A percentile compares a stretch with the other conserved stretches of the same genome.
Conservation (phyloP, 305 asterid genomes). For the Caryopteris hybrid region DNA sequence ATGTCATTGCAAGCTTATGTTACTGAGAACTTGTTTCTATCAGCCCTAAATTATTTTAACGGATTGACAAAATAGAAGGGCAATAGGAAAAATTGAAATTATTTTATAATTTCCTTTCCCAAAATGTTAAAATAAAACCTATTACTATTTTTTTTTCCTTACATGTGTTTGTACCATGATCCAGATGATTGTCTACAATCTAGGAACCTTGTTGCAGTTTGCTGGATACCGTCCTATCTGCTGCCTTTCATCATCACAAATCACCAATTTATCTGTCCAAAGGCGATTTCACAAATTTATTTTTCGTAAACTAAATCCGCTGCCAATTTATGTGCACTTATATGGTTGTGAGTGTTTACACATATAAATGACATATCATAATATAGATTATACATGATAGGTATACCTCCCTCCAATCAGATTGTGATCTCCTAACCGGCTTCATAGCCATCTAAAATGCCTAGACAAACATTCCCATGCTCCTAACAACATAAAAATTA, state of each 20-base stretch:
- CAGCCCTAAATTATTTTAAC: neutral
- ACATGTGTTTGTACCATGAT: neutral
- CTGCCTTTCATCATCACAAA: constrained; percentile 57
- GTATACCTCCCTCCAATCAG: constrained; percentile 83
- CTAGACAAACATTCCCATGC: constrained; percentile 67
- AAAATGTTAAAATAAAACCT: no score
- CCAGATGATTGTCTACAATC: constrained; percentile 32
- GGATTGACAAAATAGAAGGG: neutral
- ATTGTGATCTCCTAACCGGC: constrained; percentile 44
- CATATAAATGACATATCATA: no score
- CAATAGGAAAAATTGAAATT: neutral
- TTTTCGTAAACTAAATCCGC: no score
- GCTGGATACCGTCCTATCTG: constrained; percentile 59
- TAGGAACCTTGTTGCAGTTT: constrained; percentile 49
- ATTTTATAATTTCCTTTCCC: neutral
- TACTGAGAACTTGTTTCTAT: neutral
- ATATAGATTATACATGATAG: no score
- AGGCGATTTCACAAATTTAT: neutral
- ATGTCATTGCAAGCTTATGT: neutral
- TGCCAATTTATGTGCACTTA: no score
- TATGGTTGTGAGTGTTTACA: no score
- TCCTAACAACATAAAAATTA: constrained; percentile 26
- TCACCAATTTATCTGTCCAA: constrained; percentile 55
- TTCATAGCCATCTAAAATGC: constrained; percentile 61
- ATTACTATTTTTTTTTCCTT: neutral